These are phyloP conservation scores for Trametopsis cervina DNA, from an alignment of 768 basidiomycete species.

Conservation along the genomic window DNA sequence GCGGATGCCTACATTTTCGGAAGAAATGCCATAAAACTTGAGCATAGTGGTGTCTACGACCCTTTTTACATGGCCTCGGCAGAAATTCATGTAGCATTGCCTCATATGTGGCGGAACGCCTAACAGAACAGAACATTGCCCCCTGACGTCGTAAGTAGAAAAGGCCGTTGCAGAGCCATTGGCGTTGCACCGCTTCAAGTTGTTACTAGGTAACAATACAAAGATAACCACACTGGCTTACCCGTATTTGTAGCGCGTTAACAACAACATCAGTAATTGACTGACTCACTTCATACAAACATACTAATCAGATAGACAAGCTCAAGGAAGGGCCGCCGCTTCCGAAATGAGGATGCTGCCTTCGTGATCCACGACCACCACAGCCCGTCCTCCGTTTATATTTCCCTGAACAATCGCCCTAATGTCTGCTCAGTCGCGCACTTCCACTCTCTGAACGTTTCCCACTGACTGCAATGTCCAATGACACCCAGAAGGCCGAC, in stretches of 20 bases:
- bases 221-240: background rate
- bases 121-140: too few species aligned
- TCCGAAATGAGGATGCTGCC: constrained; percentile 9
- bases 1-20: too few species aligned
- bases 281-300: too few species aligned
- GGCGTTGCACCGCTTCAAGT: background rate
- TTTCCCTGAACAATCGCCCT: constrained; percentile 14
- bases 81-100: too few species aligned
- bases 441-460: constrained; percentile 12
- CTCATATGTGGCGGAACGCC: too few species aligned
- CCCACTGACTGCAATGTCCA: constrained; percentile 35
- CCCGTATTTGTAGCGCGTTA: too few species aligned
- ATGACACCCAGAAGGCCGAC: constrained; percentile 61
- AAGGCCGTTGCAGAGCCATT: too few species aligned
- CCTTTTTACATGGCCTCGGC: too few species aligned
- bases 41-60: too few species aligned
- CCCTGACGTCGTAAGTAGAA: too few species aligned
- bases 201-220: background rate
- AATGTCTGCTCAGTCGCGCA: constrained; percentile 20
- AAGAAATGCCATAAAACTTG: too few species aligned
- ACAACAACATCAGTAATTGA: background rate
- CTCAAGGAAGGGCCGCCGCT: background rate
- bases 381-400: constrained; percentile 12
- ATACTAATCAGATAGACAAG: background rate
- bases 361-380: constrained; percentile 14